These are phyloP conservation scores for Dactylonectria estremocensis DNA, from an alignment of 2,329 filamentous ascomycete genomes.

Conservation along the genomic window DNA sequence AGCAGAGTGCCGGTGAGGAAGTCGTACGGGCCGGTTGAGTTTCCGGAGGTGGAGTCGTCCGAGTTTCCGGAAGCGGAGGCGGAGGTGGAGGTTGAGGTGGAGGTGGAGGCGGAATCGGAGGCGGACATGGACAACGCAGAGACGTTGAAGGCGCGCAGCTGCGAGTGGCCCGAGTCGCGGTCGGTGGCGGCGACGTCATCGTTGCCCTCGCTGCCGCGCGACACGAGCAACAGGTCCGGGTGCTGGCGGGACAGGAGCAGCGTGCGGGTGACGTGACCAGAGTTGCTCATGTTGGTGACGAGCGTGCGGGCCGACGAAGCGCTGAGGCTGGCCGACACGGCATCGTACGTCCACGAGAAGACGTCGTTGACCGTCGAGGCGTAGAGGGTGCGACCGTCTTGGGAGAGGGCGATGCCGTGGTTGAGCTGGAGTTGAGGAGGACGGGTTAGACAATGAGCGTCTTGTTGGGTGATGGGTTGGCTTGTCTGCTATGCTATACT, in stretches of 20 bases:
- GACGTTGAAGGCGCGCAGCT: conserved; percentile 73
- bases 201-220: conserved; percentile 75
- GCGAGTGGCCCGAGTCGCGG: conserved; percentile 71
- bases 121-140: conserved; percentile 43
- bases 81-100: too few species aligned
- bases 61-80: conserved; percentile 26
- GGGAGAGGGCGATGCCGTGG: conserved; percentile 69
- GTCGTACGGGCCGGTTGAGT: conserved; percentile 55
- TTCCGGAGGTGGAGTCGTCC: conserved; percentile 4
- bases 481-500: conserved; percentile 33
- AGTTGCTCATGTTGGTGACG: conserved; percentile 73
- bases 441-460: conserved; percentile 13
- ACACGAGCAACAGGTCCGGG: conserved; percentile 74
- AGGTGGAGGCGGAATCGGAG: too few species aligned
- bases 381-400: conserved; percentile 68
- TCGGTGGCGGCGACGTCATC: conserved; percentile 70
- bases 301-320: conserved; percentile 62
- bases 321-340: conserved; percentile 62
- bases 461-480: not conserved
- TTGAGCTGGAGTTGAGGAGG: conserved; percentile 59
- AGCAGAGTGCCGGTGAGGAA: conserved; percentile 65
- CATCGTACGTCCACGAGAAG: conserved; percentile 76
- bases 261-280: conserved; percentile 77
- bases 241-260: conserved; percentile 71
- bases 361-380: conserved; percentile 72